phyloP scores from a whole-genome alignment of 495 filamentous ascomycete genomes.

The Xylaria telfairii region DNA sequence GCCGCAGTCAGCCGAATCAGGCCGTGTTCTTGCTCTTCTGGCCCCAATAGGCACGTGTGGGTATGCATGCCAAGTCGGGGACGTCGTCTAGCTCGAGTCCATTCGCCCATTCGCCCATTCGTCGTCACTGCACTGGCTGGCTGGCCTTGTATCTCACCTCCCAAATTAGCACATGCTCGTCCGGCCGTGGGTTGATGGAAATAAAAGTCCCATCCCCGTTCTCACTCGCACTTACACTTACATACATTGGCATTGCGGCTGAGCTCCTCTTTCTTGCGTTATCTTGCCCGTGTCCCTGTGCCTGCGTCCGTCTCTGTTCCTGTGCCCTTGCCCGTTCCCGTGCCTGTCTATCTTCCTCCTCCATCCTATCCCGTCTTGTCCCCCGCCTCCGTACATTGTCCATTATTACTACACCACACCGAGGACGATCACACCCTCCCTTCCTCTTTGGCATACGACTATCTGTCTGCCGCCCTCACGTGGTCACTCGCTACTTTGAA shows the following conservation, averaged over 20 bases:
- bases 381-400: neutral
- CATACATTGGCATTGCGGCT: conserved; percentile 41
- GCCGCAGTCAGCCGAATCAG: neutral
- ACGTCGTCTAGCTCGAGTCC: neutral
- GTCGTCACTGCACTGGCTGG: neutral
- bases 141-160: conserved; percentile 1
- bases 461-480: conserved; percentile 2
- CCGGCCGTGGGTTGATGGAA: conserved; percentile 2
- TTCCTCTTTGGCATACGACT: neutral
- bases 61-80: conserved; percentile 1
- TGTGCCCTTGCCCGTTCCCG: conserved; percentile 7
- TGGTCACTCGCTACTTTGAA: conserved; percentile 17
- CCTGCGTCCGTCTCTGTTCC: conserved; percentile 52
- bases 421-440: conserved; percentile 16
- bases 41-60: neutral
- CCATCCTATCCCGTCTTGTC: conserved; percentile 1
- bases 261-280: conserved; percentile 90
- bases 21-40: neutral
- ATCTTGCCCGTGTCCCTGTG: conserved; percentile 66
- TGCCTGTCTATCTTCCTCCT: neutral
- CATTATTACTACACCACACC: conserved; percentile 17
- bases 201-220: neutral
- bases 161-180: neutral
- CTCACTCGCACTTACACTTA: too few species aligned
- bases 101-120: neutral